A percentile compares a stretch with the other conserved stretches of the same genome.
Conservation (phyloP, 1,284 basidiomycete genomes). For the Ceratobasidium sp. region DNA sequence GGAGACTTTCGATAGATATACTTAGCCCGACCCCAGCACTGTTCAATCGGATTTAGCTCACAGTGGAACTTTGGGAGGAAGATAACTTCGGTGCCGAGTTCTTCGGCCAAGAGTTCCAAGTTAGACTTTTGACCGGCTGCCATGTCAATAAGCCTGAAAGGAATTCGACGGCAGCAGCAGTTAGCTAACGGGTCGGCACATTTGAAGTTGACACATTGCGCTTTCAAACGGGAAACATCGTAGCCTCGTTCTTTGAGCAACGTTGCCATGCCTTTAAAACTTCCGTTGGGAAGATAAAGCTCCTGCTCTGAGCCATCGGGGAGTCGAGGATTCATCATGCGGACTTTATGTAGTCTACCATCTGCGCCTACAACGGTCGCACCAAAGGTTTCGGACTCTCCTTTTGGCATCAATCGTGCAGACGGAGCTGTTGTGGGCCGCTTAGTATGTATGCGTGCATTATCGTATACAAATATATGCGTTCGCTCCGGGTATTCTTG, state of each 20-base stretch:
- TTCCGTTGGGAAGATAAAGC: constrained; percentile 49
- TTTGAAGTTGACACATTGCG: background rate
- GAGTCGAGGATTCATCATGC: constrained; percentile 46
- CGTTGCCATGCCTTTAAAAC: constrained; percentile 9
- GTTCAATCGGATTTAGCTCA: constrained; percentile 51
- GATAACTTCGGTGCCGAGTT: constrained; percentile 44
- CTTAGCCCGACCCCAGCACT: constrained; percentile 49
- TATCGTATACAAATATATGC: constrained; percentile 52
- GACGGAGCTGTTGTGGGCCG: constrained; percentile 51
- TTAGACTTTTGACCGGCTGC: constrained; percentile 41
- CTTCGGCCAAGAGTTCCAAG: constrained; percentile 45
- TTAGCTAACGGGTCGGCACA: background rate
- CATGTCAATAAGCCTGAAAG: background rate
- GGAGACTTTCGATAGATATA: background rate
- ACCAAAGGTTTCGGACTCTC: constrained; percentile 29
- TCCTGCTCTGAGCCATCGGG: constrained; percentile 49
- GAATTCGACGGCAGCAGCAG: background rate
- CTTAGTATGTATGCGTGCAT: constrained; percentile 52
- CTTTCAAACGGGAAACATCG: background rate
- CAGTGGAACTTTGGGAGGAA: constrained; percentile 52
- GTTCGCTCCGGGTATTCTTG: constrained; percentile 45
- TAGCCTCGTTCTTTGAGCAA: constrained; percentile 8
- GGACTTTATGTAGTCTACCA: background rate
- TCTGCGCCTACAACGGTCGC: background rate
- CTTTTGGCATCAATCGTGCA: constrained; percentile 50